Percentiles rank a stretch among this genome's conserved stretches.
Evolutionary conservation across 495 filamentous ascomycete species (phyloP).

Genomic region (Penicillium coffeae): DNA sequence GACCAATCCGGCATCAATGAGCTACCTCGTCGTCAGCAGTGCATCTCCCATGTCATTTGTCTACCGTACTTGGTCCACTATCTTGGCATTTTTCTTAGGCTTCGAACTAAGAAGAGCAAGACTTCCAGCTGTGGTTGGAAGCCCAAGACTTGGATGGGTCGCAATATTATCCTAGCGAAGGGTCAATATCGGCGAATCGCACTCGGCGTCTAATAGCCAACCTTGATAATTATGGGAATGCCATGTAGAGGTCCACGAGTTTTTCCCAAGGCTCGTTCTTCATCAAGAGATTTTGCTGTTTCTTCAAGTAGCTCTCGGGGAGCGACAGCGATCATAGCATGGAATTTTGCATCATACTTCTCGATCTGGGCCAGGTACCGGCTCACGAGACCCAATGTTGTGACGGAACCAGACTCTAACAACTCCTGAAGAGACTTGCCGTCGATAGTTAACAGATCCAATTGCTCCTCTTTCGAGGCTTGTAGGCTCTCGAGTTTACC

Average conservation of each 20-base stretch:
- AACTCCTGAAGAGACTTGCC: slow-evolving; percentile 39
- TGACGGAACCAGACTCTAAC: slow-evolving; percentile 34
- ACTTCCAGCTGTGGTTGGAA: slow-evolving; percentile 48
- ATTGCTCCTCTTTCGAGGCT: neutral
- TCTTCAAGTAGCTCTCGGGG: slow-evolving; percentile 26
- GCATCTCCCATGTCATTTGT: neutral
- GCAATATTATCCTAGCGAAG: slow-evolving; percentile 29
- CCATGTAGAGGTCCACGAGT: slow-evolving; percentile 26
- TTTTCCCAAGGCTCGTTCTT: slow-evolving; percentile 19
- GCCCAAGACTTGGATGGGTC: slow-evolving; percentile 32
- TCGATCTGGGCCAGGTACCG: slow-evolving; percentile 51
- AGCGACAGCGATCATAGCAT: slow-evolving; percentile 35
- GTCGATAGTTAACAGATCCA: slow-evolving; percentile 35
- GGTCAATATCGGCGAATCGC: slow-evolving; percentile 1
- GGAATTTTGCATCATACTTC: slow-evolving; percentile 31
- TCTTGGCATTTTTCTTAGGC: slow-evolving; percentile 23
- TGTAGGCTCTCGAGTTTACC: neutral
- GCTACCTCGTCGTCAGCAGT: slow-evolving; percentile 11
- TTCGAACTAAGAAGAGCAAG: slow-evolving; percentile 25
- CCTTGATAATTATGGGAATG: slow-evolving; percentile 24
- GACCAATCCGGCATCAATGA: slow-evolving; percentile 40
- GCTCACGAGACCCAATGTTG: slow-evolving; percentile 43
- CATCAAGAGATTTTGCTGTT: slow-evolving; percentile 22
- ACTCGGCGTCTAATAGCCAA: slow-evolving; percentile 8
- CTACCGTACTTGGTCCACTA: slow-evolving; percentile 18